phyloP scores from a whole-genome alignment of 768 basidiomycete genomes.

The Lactifluus echinatus region DNA sequence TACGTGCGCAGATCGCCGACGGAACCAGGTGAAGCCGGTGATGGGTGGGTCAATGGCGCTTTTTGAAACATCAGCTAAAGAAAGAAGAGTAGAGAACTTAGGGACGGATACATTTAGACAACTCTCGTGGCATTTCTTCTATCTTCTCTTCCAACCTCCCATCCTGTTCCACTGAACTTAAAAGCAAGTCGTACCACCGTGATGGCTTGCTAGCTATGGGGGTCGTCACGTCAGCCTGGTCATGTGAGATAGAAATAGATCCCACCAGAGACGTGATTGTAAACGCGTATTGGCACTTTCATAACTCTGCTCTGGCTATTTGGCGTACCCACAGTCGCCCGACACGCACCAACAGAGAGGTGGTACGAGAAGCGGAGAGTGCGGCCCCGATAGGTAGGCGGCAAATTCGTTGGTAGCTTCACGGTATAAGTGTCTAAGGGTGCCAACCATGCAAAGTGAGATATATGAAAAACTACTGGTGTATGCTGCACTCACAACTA shows the following conservation, averaged over 20 bases:
- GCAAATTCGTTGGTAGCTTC: slow-evolving; percentile 66
- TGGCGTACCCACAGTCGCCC: slow-evolving; percentile 37
- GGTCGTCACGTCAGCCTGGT: neutral
- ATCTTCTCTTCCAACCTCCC: slow-evolving; percentile 15
- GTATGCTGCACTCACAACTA: slow-evolving; percentile 51
- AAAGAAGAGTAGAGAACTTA: neutral
- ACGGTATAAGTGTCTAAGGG: slow-evolving; percentile 70
- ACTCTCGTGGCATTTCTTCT: slow-evolving; percentile 5
- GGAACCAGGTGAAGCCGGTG: slow-evolving; percentile 4
- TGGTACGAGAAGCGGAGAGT: slow-evolving; percentile 83
- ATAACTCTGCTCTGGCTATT: slow-evolving; percentile 66
- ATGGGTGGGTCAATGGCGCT: neutral
- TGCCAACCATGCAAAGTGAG: neutral
- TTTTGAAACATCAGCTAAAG: neutral
- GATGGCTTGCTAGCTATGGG: slow-evolving; percentile 13
- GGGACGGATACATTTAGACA: slow-evolving; percentile 7
- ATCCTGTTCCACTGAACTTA: slow-evolving; percentile 5
- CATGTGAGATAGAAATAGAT: neutral
- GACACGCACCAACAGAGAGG: slow-evolving; percentile 80
- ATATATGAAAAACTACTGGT: neutral
- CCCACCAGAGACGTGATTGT: slow-evolving; percentile 75
- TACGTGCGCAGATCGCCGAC: slow-evolving; percentile 15
- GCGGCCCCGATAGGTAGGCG: slow-evolving; percentile 86
- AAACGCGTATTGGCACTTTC: slow-evolving; percentile 87
- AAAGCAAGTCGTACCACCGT: slow-evolving; percentile 5